phyloP scores from a whole-genome alignment of 306 rosid genomes.

The Alnus rubra region DNA sequence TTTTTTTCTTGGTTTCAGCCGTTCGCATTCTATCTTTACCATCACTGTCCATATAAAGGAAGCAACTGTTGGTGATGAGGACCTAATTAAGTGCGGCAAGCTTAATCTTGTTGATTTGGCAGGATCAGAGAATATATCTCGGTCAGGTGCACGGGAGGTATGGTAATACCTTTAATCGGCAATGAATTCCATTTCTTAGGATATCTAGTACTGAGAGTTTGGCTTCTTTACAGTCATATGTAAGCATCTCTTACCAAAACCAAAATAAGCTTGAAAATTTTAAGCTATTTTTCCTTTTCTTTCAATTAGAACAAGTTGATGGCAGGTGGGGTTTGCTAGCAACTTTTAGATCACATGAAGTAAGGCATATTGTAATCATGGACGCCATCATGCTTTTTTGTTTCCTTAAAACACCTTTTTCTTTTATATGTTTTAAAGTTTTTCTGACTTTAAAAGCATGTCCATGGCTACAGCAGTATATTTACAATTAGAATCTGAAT shows the following conservation, averaged over 20 bases:
- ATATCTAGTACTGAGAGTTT: neutral
- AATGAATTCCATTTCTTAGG: neutral
- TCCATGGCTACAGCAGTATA: neutral
- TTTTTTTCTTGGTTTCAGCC: constrained; percentile 55
- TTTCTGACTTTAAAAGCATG: neutral
- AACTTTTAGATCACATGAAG: neutral
- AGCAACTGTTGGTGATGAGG: constrained; percentile 81
- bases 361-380: neutral
- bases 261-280: neutral
- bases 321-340: neutral
- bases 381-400: neutral
- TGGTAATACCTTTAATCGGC: constrained; percentile 1
- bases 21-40: constrained; percentile 94
- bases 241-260: neutral
- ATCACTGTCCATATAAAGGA: constrained; percentile 86
- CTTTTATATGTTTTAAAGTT: neutral
- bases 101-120: constrained; percentile 98
- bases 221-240: neutral
- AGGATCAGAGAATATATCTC: constrained; percentile 93
- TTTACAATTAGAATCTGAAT: neutral
- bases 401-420: neutral
- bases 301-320: neutral
- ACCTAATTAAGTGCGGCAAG: constrained; percentile 92
- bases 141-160: constrained; percentile 99
- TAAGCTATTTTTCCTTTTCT: neutral